Percentiles rank a stretch among this genome's conserved stretches.
Evolutionary conservation across 139 green algal genomes (phyloP).

Genomic region (Chlamydomonas incerta): DNA sequence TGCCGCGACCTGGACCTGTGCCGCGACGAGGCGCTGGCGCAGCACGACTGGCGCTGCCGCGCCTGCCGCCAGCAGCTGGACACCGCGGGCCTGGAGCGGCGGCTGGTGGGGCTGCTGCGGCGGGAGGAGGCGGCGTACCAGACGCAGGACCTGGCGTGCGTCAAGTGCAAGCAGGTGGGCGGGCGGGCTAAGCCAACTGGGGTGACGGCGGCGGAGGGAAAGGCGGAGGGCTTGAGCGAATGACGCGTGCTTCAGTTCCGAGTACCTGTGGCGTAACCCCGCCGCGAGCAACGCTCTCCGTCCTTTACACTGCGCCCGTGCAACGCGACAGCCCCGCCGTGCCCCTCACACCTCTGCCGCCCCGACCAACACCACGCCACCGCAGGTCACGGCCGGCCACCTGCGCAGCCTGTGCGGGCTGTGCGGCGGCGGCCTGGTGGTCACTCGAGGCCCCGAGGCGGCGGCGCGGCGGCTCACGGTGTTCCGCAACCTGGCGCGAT

Average conservation of each 20-base stretch:
- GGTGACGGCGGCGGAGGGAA: no score
- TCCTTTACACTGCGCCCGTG: no score
- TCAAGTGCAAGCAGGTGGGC: conserved; percentile 75
- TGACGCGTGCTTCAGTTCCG: no score
- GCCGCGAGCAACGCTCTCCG: no score
- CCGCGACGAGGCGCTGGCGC: conserved; percentile 68
- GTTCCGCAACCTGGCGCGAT: conserved; percentile 72
- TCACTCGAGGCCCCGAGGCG: conserved; percentile 48
- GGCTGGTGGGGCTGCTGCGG: conserved; percentile 69
- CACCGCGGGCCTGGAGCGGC: conserved; percentile 73
- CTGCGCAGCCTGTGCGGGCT: conserved; percentile 65
- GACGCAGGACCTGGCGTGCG: conserved; percentile 91
- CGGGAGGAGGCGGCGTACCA: conserved; percentile 72
- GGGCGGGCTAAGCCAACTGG: background rate
- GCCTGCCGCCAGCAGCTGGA: conserved; percentile 73
- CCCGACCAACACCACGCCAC: background rate
- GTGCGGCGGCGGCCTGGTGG: conserved; percentile 73
- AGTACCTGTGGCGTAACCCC: no score
- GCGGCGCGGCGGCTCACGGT: conserved; percentile 63
- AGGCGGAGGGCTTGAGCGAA: background rate
- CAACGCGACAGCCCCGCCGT: no score
- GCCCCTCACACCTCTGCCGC: background rate
- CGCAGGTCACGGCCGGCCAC: conserved; percentile 38
- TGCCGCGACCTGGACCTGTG: conserved; percentile 94
- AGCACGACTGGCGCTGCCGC: conserved; percentile 61